Conservation (phyloP, 139 green algal species). For the Choricystis sp. region DNA sequence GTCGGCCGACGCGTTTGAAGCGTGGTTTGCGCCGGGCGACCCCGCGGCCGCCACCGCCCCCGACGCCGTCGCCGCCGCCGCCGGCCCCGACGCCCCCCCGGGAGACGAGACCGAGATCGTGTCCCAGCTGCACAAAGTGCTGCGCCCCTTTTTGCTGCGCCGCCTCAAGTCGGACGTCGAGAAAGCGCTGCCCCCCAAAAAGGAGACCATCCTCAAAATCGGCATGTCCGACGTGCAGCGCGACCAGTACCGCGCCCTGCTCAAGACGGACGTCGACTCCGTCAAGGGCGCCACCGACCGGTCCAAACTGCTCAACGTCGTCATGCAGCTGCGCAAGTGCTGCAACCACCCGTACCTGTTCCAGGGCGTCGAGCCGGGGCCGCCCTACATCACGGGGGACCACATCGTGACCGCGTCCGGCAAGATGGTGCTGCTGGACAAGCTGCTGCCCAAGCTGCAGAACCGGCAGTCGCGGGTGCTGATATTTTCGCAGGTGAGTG, state of each 20-base stretch:
- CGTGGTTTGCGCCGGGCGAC: too few relatives aligned
- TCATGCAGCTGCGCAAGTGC: constrained; percentile 98
- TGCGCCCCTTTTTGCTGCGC: constrained; percentile 94
- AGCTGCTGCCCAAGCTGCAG: constrained; percentile 71
- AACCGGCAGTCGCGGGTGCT: constrained; percentile 58
- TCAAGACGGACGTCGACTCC: constrained; percentile 89
- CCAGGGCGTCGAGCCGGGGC: constrained; percentile 82
- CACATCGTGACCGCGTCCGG: constrained; percentile 70
- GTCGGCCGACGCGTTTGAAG: constrained; percentile 84
- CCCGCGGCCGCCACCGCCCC: constrained; percentile 32
- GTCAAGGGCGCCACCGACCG: constrained; percentile 66
- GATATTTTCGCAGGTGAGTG: constrained; percentile 60
- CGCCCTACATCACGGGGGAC: constrained; percentile 78
- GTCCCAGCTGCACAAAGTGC: constrained; percentile 93
- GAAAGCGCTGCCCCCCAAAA: constrained; percentile 89
- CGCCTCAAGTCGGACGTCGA: constrained; percentile 96
- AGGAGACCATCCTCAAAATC: constrained; percentile 98
- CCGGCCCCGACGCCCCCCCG: too few relatives aligned
- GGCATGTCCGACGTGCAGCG: constrained; percentile 93
- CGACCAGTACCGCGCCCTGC: constrained; percentile 70
- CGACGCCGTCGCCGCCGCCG: constrained; percentile 40
- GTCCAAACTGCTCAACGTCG: constrained; percentile 93
- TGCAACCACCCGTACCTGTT: constrained; percentile 92
- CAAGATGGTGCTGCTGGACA: constrained; percentile 87
- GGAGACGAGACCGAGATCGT: constrained; percentile 83